These are phyloP conservation scores for Ophiostoma ulmi DNA, from an alignment of 2,329 filamentous ascomycete genomes.

Conservation along the genomic window DNA sequence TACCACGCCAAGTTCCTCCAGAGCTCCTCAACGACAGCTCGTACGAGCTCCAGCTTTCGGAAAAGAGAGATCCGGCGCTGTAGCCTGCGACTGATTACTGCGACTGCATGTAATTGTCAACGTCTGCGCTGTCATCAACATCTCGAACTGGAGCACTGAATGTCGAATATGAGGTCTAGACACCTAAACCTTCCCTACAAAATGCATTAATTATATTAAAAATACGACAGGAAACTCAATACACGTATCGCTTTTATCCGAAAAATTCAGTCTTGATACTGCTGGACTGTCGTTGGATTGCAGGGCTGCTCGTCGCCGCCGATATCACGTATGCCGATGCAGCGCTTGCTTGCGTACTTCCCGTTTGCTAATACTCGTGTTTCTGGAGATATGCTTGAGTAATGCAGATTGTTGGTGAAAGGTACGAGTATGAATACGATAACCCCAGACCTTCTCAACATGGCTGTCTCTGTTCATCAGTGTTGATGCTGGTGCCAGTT, in stretches of 20 bases:
- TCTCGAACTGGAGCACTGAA: not conserved
- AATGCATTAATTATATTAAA: not conserved
- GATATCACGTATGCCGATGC: not conserved
- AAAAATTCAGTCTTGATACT: not conserved
- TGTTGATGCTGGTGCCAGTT: not conserved
- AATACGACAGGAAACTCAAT: not conserved
- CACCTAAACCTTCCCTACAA: not conserved
- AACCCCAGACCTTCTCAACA: not conserved
- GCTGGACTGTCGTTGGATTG: no score
- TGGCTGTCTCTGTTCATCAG: not conserved
- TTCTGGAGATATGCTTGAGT: no score
- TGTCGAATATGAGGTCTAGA: not conserved
- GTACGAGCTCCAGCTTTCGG: conserved; percentile 3
- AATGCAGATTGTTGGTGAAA: no score
- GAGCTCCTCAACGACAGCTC: not conserved
- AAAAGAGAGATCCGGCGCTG: conserved; percentile 1
- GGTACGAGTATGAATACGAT: not conserved
- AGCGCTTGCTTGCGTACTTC: no score
- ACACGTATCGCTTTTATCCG: not conserved
- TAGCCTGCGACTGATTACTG: not conserved
- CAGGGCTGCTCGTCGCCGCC: not conserved
- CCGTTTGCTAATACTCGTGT: no score
- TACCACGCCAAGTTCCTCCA: not conserved
- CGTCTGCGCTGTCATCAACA: not conserved
- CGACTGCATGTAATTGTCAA: not conserved